Conservation (phyloP, 306 rosid genomes). For the Benincasa hispida region DNA sequence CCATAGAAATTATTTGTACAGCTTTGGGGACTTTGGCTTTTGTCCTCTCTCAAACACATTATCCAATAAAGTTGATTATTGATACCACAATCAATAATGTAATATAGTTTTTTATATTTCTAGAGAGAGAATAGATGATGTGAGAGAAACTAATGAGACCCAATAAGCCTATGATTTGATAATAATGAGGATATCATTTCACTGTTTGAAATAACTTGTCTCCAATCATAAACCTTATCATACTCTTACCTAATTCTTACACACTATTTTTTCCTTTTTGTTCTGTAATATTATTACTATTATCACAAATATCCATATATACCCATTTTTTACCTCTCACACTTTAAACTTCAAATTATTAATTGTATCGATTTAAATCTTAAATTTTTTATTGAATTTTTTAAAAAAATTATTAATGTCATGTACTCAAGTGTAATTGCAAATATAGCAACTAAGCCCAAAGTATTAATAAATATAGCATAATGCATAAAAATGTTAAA, state of each 20-base stretch:
- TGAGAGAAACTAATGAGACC: background rate
- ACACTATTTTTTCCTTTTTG: background rate
- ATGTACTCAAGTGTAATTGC: too few species aligned
- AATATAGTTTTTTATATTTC: background rate
- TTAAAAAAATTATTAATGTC: too few species aligned
- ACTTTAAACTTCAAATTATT: too few species aligned
- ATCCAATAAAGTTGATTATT: background rate
- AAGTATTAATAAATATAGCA: too few species aligned
- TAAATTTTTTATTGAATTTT: too few species aligned
- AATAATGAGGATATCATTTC: slow-evolving; percentile 1
- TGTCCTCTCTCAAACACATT: slow-evolving; percentile 3
- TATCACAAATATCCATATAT: too few species aligned
- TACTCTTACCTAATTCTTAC: background rate
- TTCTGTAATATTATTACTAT: too few species aligned
- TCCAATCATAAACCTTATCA: background rate
- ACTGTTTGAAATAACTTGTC: background rate
- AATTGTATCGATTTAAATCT: too few species aligned
- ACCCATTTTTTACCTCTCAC: too few species aligned
- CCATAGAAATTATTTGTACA: background rate
- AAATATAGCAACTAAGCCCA: too few species aligned
- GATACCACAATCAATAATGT: background rate
- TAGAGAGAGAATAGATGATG: background rate
- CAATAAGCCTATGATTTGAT: slow-evolving; percentile 1
- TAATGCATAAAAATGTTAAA: too few species aligned
- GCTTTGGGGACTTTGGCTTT: slow-evolving; percentile 2